Evolutionary conservation across 108 stramenopile genomes (phyloP).

Genomic region (Skeletonema tropicum): DNA sequence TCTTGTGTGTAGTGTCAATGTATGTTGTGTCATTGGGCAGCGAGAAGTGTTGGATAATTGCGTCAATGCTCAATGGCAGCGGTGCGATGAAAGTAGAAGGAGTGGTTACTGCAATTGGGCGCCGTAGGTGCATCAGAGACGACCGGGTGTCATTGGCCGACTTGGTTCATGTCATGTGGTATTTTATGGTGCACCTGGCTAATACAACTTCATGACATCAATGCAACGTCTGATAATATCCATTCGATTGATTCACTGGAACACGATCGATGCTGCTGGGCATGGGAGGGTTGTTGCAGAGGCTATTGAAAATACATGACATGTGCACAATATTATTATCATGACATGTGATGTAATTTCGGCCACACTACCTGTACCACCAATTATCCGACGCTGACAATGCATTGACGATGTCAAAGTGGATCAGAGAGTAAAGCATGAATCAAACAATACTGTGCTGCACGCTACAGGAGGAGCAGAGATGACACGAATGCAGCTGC

Average conservation of each 20-base stretch:
- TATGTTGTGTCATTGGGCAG: background rate
- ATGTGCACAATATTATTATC: too few relatives aligned
- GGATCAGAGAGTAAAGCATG: background rate
- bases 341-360: too few relatives aligned
- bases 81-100: background rate
- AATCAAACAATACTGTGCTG: background rate
- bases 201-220: too few relatives aligned
- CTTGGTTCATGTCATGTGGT: slow-evolving; percentile 2
- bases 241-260: background rate
- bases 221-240: background rate
- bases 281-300: too few relatives aligned
- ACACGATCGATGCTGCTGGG: too few relatives aligned
- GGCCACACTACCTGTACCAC: too few relatives aligned
- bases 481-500: background rate
- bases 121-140: background rate
- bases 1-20: background rate
- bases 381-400: too few relatives aligned
- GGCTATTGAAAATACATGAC: too few relatives aligned
- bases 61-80: background rate
- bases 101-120: background rate
- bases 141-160: slow-evolving; percentile 3
- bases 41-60: background rate
- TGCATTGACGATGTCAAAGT: too few relatives aligned
- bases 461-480: background rate
- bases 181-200: background rate